A percentile compares a stretch with the other conserved stretches of the same genome.
Conservation (phyloP, 1,284 basidiomycete genomes). For the Moesziomyces sp. region DNA sequence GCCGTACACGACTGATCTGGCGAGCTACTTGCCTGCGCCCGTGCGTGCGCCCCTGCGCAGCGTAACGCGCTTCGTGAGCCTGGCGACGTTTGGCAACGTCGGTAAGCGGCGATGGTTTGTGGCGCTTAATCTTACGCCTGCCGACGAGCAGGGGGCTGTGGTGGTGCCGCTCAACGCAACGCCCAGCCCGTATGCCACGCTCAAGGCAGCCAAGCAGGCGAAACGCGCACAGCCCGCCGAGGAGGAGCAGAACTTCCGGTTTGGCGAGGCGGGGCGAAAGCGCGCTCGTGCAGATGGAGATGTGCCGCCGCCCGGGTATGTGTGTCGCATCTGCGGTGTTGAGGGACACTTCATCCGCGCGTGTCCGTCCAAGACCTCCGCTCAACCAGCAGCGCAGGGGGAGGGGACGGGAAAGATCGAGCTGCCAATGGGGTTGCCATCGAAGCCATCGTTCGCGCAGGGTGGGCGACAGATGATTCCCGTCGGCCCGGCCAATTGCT, state of each 20-base stretch:
- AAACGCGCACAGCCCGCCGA: slow-evolving; percentile 7
- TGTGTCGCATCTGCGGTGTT: slow-evolving; percentile 48
- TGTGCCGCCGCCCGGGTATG: slow-evolving; percentile 49
- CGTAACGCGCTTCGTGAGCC: slow-evolving; percentile 58
- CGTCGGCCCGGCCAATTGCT: slow-evolving; percentile 62
- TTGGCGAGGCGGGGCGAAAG: slow-evolving; percentile 19
- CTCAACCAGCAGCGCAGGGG: background rate
- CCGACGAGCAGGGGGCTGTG: slow-evolving; percentile 7
- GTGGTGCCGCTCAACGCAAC: slow-evolving; percentile 28
- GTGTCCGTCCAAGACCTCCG: slow-evolving; percentile 32
- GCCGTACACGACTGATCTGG: slow-evolving; percentile 54
- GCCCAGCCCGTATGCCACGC: slow-evolving; percentile 30
- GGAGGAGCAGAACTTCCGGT: slow-evolving; percentile 36
- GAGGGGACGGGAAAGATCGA: slow-evolving; percentile 1
- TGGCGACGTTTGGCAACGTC: slow-evolving; percentile 58
- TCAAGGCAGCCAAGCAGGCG: background rate
- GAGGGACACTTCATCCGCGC: slow-evolving; percentile 50
- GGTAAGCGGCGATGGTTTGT: slow-evolving; percentile 64
- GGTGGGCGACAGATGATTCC: slow-evolving; percentile 31
- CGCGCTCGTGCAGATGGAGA: slow-evolving; percentile 13
- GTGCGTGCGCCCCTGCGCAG: slow-evolving; percentile 2
- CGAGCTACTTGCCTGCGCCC: slow-evolving; percentile 10
- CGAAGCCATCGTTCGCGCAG: slow-evolving; percentile 21
- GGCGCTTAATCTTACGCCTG: slow-evolving; percentile 55
- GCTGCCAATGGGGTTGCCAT: slow-evolving; percentile 27